Percentiles rank a stretch among this genome's conserved stretches.
These are phyloP conservation scores for Hypomontagnella monticulosa DNA, from an alignment of 495 filamentous ascomycete genomes.

Conservation along the genomic window DNA sequence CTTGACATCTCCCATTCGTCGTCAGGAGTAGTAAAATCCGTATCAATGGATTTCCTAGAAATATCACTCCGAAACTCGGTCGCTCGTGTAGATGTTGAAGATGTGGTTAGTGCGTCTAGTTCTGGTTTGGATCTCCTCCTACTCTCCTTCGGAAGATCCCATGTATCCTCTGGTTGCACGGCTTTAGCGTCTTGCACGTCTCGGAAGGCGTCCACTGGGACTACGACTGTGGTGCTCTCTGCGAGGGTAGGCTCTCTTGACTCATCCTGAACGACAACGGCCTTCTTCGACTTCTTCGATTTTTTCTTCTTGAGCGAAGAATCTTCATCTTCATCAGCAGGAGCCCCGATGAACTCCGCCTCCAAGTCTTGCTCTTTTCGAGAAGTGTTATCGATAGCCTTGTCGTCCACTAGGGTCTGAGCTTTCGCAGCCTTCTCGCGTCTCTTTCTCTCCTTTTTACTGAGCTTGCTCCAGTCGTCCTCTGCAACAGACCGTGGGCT, in stretches of 20 bases:
- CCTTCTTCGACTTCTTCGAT: conserved; percentile 45
- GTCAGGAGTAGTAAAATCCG: conserved; percentile 9
- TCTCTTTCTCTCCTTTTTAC: conserved; percentile 52
- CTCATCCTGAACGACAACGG: conserved; percentile 39
- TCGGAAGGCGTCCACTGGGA: conserved; percentile 45
- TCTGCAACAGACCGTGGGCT: conserved; percentile 16
- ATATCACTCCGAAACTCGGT: not conserved
- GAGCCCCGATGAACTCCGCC: conserved; percentile 25
- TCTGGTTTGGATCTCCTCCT: conserved; percentile 42
- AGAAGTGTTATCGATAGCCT: conserved; percentile 27
- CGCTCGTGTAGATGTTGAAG: conserved; percentile 7
- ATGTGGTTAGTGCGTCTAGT: conserved; percentile 3
- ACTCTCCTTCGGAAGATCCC: conserved; percentile 36
- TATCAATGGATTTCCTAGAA: not conserved
- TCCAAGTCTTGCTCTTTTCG: conserved; percentile 28
- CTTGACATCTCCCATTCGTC: conserved; percentile 11
- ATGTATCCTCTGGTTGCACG: conserved; percentile 31
- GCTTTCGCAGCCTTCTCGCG: conserved; percentile 45
- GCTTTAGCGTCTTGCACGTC: conserved; percentile 31
- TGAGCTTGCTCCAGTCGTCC: conserved; percentile 44
- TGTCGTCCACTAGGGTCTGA: conserved; percentile 36
- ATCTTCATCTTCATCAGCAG: conserved; percentile 31
- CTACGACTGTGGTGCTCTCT: conserved; percentile 30
- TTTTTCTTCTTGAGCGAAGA: conserved; percentile 39
- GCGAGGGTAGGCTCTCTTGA: conserved; percentile 28